Percentiles rank a stretch among this genome's conserved stretches.
Conservation (phyloP, 2,329 filamentous ascomycete genomes). For the Monosporascus sp. region DNA sequence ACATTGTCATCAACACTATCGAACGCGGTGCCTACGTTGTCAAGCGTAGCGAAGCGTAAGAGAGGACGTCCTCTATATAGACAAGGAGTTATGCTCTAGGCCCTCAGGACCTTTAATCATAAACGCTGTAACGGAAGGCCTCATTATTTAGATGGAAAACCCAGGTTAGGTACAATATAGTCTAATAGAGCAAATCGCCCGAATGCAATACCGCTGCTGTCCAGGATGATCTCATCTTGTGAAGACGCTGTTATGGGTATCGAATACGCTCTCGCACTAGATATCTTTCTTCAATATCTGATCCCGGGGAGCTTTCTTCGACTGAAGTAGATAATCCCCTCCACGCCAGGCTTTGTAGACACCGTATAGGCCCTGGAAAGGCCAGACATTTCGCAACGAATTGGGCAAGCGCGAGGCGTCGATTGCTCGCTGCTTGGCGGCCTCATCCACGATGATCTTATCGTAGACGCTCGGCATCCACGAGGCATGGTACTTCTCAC, state of each 20-base stretch:
- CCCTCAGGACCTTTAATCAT: too few species aligned
- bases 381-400: constrained; percentile 32
- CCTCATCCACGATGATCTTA: constrained; percentile 54
- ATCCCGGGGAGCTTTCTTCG: constrained; percentile 6
- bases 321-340: constrained; percentile 41
- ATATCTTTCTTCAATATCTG: not conserved
- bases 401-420: constrained; percentile 29
- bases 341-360: constrained; percentile 40
- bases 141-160: too few species aligned
- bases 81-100: not conserved
- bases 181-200: not conserved
- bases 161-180: too few species aligned
- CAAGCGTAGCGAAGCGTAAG: constrained; percentile 21
- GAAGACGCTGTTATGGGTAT: not conserved
- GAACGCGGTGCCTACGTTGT: constrained; percentile 40
- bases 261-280: not conserved
- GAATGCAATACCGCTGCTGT: too few species aligned
- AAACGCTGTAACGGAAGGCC: too few species aligned
- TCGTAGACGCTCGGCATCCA: constrained; percentile 62
- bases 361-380: constrained; percentile 40
- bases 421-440: constrained; percentile 26
- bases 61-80: not conserved
- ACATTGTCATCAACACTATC: constrained; percentile 41
- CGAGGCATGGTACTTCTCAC: constrained; percentile 53
- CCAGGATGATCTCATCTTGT: not conserved